Percentiles rank a stretch among this genome's conserved stretches.
These are phyloP conservation scores for Pseudogymnoascus pannorum DNA, from an alignment of 2,329 filamentous ascomycete species.

Conservation along the genomic window DNA sequence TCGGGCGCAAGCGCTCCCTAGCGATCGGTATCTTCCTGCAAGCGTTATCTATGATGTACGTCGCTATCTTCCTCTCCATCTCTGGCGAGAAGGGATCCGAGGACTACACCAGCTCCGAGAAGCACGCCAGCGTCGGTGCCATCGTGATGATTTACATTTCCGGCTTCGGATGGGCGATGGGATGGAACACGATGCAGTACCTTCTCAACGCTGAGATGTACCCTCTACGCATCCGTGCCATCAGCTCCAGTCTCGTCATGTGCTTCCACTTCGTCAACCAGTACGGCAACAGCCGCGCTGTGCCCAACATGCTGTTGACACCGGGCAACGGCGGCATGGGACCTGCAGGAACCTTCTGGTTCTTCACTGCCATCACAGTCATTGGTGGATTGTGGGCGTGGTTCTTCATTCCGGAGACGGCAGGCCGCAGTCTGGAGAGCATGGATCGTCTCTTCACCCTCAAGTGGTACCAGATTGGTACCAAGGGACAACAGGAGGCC, in stretches of 20 bases:
- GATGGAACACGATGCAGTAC: constrained; percentile 74
- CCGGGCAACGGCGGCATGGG: constrained; percentile 39
- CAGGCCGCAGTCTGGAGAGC: constrained; percentile 56
- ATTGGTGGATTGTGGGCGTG: constrained; percentile 64
- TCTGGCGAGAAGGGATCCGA: constrained; percentile 51
- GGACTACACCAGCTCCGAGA: constrained; percentile 37
- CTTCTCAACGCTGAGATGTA: constrained; percentile 72
- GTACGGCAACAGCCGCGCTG: constrained; percentile 68
- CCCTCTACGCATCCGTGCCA: constrained; percentile 63
- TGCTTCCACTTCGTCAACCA: constrained; percentile 73
- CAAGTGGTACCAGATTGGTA: constrained; percentile 68
- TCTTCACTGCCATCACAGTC: constrained; percentile 62
- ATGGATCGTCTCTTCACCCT: constrained; percentile 67
- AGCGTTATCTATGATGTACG: constrained; percentile 53
- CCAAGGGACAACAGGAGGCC: constrained; percentile 45
- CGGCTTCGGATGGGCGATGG: constrained; percentile 62
- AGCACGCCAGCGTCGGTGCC: constrained; percentile 55
- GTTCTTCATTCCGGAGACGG: constrained; percentile 66
- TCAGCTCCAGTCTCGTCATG: constrained; percentile 67
- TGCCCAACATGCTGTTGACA: constrained; percentile 64
- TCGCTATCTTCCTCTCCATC: constrained; percentile 54
- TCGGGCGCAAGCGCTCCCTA: constrained; percentile 65
- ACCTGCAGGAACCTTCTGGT: constrained; percentile 64
- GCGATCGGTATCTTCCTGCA: constrained; percentile 54
- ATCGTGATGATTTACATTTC: constrained; percentile 68